Conservation (phyloP, 2,329 filamentous ascomycete genomes). For the Claviceps fusiformis region DNA sequence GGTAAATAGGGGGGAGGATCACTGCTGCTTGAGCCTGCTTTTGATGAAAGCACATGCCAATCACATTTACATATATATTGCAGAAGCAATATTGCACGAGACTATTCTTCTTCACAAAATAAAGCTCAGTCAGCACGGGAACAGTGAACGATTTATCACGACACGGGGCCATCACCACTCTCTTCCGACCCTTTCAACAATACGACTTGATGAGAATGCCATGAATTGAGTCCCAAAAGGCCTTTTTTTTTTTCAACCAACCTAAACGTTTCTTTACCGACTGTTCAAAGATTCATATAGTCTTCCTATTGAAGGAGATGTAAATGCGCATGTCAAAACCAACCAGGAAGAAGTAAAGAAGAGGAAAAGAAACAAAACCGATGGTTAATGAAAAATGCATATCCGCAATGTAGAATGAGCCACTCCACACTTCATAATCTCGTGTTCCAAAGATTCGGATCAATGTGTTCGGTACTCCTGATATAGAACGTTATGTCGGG, state of each 20-base stretch:
- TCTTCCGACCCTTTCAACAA: neutral
- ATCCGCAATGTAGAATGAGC: neutral
- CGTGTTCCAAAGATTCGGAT: neutral
- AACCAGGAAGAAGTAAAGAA: neutral
- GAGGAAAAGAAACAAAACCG: neutral
- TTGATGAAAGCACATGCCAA: neutral
- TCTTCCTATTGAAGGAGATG: neutral
- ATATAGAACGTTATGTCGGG: neutral
- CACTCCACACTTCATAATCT: neutral
- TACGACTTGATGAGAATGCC: neutral
- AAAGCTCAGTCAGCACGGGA: neutral
- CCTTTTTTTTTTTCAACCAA: neutral
- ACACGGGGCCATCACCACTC: neutral
- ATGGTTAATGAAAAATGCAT: neutral
- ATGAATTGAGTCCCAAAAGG: neutral
- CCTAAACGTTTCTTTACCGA: constrained; percentile 2
- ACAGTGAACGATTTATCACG: neutral
- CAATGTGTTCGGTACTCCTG: neutral
- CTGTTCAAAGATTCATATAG: constrained; percentile 2
- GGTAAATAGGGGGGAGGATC: neutral
- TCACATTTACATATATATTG: neutral
- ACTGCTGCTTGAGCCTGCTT: neutral
- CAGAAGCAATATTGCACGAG: neutral
- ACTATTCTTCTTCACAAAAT: neutral
- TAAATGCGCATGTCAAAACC: neutral